Conservation (phyloP, 768 basidiomycete species). For the Nidularia pulvinata region DNA sequence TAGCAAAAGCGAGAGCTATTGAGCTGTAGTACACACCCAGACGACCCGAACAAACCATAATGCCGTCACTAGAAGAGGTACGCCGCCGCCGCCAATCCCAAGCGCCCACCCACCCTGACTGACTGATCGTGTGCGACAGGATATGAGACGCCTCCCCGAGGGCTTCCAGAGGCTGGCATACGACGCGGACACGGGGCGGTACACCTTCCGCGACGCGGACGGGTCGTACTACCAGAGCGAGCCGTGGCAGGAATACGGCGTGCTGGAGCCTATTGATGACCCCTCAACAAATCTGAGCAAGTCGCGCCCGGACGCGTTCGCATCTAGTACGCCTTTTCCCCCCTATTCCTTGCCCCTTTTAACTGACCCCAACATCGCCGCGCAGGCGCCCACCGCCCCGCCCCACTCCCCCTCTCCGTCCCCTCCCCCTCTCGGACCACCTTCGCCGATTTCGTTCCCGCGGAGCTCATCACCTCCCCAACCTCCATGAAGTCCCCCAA, state of each 20-base stretch:
- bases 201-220: slow-evolving; percentile 44
- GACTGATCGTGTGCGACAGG: slow-evolving; percentile 18
- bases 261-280: slow-evolving; percentile 30
- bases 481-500: slow-evolving; percentile 12
- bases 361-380: slow-evolving; percentile 4
- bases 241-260: slow-evolving; percentile 44
- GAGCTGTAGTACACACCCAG: no score
- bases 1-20: no score
- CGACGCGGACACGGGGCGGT: slow-evolving; percentile 50
- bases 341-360: not conserved
- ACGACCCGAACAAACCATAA: no score
- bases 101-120: not conserved
- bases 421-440: slow-evolving; percentile 20
- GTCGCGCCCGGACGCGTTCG: slow-evolving; percentile 22
- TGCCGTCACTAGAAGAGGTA: no score
- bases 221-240: slow-evolving; percentile 43
- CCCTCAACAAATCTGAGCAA: slow-evolving; percentile 10
- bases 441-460: slow-evolving; percentile 47
- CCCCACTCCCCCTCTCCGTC: not conserved
- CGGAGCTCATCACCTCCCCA: slow-evolving; percentile 38
- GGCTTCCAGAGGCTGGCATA: slow-evolving; percentile 52
- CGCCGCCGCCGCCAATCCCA: no score
- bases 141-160: slow-evolving; percentile 35
- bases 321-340: not conserved
- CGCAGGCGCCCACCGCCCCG: not conserved